A percentile compares a stretch with the other conserved stretches of the same genome.
These are phyloP conservation scores for Stentor coeruleus DNA, from an alignment of 73 alveolate species.

Conservation along the genomic window DNA sequence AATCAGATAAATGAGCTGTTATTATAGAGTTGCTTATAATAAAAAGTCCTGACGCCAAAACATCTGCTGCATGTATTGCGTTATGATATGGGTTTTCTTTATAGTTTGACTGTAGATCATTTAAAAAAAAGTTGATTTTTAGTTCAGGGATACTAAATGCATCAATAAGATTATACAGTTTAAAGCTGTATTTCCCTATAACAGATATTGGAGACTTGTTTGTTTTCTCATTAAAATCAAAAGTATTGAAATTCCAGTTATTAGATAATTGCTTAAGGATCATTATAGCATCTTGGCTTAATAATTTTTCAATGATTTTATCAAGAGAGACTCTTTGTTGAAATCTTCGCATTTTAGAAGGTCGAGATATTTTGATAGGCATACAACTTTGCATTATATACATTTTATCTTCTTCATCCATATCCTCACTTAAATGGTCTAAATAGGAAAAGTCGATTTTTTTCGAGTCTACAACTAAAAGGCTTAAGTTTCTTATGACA, in stretches of 20 bases:
- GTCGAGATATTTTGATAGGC: background rate
- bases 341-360: background rate
- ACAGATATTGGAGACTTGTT: background rate
- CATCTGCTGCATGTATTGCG: conserved; percentile 55
- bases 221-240: background rate
- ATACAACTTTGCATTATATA: background rate
- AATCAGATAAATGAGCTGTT: background rate
- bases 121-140: background rate
- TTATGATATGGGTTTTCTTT: conserved; percentile 48
- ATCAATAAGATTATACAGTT: background rate
- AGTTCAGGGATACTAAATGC: background rate
- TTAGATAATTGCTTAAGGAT: background rate
- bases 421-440: background rate
- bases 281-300: background rate
- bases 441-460: background rate
- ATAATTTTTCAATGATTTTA: background rate
- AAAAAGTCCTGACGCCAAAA: conserved; percentile 1
- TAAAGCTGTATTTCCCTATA: background rate
- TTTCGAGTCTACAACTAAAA: too few species aligned
- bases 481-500: background rate
- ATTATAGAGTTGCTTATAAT: background rate
- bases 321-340: background rate
- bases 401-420: background rate
- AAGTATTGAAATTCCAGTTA: background rate
- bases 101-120: background rate